Evolutionary conservation across 2,329 filamentous ascomycete genomes (phyloP).

Genomic region (Fragosphaeria purpurea): DNA sequence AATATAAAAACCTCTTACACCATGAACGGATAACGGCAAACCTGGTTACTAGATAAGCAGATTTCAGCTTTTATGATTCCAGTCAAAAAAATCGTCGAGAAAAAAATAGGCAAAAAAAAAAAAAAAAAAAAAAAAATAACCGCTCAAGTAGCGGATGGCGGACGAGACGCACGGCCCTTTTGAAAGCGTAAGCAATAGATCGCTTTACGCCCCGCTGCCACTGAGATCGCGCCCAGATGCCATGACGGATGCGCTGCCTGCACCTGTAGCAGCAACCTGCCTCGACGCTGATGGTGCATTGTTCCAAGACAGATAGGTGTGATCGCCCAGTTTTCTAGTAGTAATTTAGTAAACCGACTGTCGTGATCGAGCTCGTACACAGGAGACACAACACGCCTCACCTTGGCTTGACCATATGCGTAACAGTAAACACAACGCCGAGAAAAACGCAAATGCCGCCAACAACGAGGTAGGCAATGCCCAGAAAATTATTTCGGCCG

Average conservation of each 20-base stretch:
- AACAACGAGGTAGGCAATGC: constrained; percentile 91
- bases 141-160: no score
- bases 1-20: no score
- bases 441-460: constrained; percentile 87
- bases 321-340: constrained; percentile 88
- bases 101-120: neutral
- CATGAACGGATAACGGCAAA: no score
- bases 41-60: no score
- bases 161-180: no score
- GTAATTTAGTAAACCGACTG: neutral
- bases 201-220: constrained; percentile 18
- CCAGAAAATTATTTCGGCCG: constrained; percentile 88
- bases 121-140: neutral
- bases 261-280: constrained; percentile 18
- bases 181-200: neutral
- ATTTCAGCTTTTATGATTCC: no score
- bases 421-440: constrained; percentile 77
- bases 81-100: no score
- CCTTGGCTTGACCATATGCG: constrained; percentile 86
- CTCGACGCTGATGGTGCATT: constrained; percentile 37
- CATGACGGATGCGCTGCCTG: constrained; percentile 29
- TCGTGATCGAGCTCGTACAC: neutral
- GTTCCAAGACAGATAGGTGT: constrained; percentile 97
- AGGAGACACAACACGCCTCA: constrained; percentile 49
- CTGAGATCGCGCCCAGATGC: constrained; percentile 46